These are phyloP conservation scores for Desmodesmus armatus DNA, from an alignment of 139 green algal genomes.

Conservation along the genomic window DNA sequence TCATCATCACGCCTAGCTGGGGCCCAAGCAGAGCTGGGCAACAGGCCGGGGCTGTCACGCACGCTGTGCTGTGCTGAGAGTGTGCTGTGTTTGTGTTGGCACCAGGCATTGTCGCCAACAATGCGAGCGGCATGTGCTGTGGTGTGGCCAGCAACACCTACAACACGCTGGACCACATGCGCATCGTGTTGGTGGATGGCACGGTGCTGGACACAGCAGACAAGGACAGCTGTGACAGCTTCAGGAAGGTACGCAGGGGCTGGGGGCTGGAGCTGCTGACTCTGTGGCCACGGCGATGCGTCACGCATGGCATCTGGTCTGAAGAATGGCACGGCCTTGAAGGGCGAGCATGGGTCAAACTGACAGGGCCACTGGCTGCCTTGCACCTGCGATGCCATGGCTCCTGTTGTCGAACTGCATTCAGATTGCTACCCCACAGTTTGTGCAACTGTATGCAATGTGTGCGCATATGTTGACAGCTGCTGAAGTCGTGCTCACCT, in stretches of 20 bases:
- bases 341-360: neutral
- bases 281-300: neutral
- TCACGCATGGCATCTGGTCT: neutral
- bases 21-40: too few relatives aligned
- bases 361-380: too few relatives aligned
- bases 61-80: too few relatives aligned
- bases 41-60: too few relatives aligned
- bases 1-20: too few relatives aligned
- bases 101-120: conserved; percentile 96
- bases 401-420: too few relatives aligned
- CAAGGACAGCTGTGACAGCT: conserved; percentile 68
- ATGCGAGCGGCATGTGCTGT: conserved; percentile 98
- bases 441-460: too few relatives aligned
- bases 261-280: neutral
- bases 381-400: too few relatives aligned
- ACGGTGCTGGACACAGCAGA: conserved; percentile 95
- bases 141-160: conserved; percentile 94
- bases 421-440: too few relatives aligned
- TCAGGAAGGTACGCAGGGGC: conserved; percentile 83
- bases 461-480: too few relatives aligned
- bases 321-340: neutral
- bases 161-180: conserved; percentile 93
- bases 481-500: too few relatives aligned
- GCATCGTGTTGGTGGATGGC: conserved; percentile 93
- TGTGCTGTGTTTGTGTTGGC: neutral